Evolutionary conservation across 2,329 filamentous ascomycete genomes (phyloP), one percentile per base, ranked within the genome.

Genomic region (Dothideomycetes sp.): DNA sequence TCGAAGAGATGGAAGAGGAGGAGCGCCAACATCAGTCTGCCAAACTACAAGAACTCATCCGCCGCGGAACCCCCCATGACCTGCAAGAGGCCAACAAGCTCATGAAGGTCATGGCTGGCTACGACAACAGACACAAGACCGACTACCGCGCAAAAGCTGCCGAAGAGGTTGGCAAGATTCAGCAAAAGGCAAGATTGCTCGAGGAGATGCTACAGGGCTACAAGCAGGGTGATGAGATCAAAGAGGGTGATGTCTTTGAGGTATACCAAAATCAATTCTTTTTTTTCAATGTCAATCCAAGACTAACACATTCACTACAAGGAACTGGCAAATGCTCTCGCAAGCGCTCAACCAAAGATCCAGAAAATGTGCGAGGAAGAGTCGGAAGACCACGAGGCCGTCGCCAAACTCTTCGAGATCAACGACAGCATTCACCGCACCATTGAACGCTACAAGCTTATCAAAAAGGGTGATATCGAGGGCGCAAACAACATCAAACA

Each of bases 331-430:
- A 81, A 83, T 47, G 79, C 91, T 8, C 70, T 98, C 34, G 84
- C 86, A 59, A 95, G 83, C 55, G 91, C 91, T 2, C 91, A 98
- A 54, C 91, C 91, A 7, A 98, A 98, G 67, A 96, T 98, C 48
- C 89, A 96, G 59, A 95, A 86, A 65, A 98, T 98, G 89, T 96
- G 89, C 55, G 89, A 96, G 61, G 91, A 98, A 61, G 91, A 98
- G 57, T 95, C 88, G 9, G 89, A 96, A 45, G 91, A 98, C 55
- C 80, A 87, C 45, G 91, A 95, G 65, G 91, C 91, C 4, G 91
- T 98, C 4, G 84, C 87, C 32, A 94, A 94, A 62, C 70, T 98
- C 9, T 73, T 98, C 41, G 87, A 96, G 58, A 96, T 98, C 56
- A 98, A 98, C 58, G 91, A 98, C 62, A 95, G 88, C 64, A 98